Conservation (phyloP, 176 grass and related monocot species). For the Rhipidocladum racemiflorum region DNA sequence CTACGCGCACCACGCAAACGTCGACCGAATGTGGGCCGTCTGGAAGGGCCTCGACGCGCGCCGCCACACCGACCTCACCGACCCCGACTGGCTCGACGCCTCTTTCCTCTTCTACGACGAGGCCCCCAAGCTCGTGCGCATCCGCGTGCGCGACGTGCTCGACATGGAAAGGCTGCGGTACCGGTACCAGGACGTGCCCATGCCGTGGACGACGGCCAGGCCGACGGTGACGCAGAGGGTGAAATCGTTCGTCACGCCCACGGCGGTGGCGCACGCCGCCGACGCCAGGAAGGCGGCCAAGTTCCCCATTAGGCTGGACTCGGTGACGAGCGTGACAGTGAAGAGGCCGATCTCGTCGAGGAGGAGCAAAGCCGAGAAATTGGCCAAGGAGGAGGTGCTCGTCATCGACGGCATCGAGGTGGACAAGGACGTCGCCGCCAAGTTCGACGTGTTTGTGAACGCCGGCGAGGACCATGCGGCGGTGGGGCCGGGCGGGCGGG, state of each 20-base stretch:
- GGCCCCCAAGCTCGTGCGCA: constrained; percentile 40
- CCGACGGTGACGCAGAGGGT: background rate
- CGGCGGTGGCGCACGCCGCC: background rate
- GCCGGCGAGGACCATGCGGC: constrained; percentile 35
- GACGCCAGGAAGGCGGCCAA: background rate
- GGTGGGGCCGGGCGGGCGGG: constrained; percentile 17
- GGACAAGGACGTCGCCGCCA: constrained; percentile 32
- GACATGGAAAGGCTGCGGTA: constrained; percentile 35
- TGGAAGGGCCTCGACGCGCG: constrained; percentile 38
- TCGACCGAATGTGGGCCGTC: constrained; percentile 68
- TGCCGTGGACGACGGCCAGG: constrained; percentile 38
- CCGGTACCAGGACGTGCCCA: constrained; percentile 50
- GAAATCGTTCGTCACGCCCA: background rate
- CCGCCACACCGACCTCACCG: constrained; percentile 38
- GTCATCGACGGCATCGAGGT: constrained; percentile 47
- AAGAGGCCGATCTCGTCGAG: constrained; percentile 26
- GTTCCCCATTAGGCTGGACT: constrained; percentile 47
- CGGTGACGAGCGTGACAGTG: constrained; percentile 27
- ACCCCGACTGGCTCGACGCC: constrained; percentile 59
- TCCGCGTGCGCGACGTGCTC: constrained; percentile 54
- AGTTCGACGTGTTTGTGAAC: constrained; percentile 70
- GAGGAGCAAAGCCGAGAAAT: constrained; percentile 42
- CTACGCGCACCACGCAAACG: constrained; percentile 68
- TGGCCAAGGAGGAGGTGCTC: constrained; percentile 44
- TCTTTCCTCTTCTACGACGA: constrained; percentile 71